Evolutionary conservation across 1,284 basidiomycete genomes (phyloP), one percentile per base, ranked within the genome.

Genomic region (Pyrrhoderma lamaoense): DNA sequence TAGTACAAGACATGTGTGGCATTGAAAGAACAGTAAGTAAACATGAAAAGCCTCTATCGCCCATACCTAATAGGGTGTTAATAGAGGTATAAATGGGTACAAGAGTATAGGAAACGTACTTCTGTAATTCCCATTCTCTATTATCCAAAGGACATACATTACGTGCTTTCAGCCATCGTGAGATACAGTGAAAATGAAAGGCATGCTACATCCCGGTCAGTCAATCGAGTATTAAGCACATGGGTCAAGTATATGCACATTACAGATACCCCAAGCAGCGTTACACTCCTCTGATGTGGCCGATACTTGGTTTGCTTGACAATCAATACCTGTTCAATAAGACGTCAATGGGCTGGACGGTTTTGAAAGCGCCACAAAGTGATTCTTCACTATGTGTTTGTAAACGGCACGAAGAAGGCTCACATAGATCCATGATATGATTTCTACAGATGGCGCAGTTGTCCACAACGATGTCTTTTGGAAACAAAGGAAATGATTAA

Each of bases 181-280:
- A 96, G 66, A 99, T 99, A 70, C 95, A 99, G 70, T 99, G 95
- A 73, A 99, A 99, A 72, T 99, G 95, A 79, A 99, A 99, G 3
- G 95, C 95, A 66, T 99, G 95, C 94, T 98, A 62, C 11, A 11
- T 9, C 35, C 16, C 35, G 16, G 35, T 37, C 9, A 37, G 35
- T 37, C 16, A 42, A 8, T 39, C 23, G n/a, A 35, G 39, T 23
- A n/a, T 11, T 27, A 49, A 19, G 21, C 23, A 16, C 21, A 27
- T 1, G 22, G 8, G 54, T 14, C 13, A 14, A 21, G 21, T 47
- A 37, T 7, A 42, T 87, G 56, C 62, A 96, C 95, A 68, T 99
- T 99, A 70, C 95, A 99, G 54, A 95, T 94, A 55, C 95, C 95
- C 95, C 95, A 99, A 1, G 96, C 96, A 3, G 96, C 95, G 53